These are phyloP conservation scores for Beta corolliflora DNA, from an alignment of 179 eudicot genomes.

Conservation along the genomic window DNA sequence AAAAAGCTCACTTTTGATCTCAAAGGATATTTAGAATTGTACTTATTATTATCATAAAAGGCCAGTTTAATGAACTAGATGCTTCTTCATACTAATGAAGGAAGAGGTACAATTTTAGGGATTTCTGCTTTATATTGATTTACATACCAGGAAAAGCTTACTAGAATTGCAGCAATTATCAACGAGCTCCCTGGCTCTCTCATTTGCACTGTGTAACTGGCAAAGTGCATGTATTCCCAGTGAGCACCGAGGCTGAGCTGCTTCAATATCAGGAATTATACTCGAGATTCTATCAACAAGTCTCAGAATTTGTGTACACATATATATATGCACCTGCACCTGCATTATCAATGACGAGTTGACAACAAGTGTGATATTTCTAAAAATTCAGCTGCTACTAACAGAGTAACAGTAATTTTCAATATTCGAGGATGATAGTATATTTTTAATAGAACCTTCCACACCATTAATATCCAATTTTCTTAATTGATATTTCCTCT, in stretches of 20 bases:
- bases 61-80: background rate
- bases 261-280: constrained; percentile 69
- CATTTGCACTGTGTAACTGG: constrained; percentile 55
- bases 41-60: background rate
- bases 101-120: background rate
- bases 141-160: constrained; percentile 79
- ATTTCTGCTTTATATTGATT: constrained; percentile 5
- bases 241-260: constrained; percentile 69
- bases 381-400: background rate
- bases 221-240: constrained; percentile 71
- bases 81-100: background rate
- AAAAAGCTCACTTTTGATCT: background rate
- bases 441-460: background rate
- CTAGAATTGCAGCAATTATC: constrained; percentile 69
- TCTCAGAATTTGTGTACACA: constrained; percentile 58
- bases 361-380: background rate
- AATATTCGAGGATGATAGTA: background rate
- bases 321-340: constrained; percentile 88
- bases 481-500: no score
- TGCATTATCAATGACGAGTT: constrained; percentile 27
- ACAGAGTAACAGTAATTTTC: background rate
- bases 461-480: background rate
- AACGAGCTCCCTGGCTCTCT: constrained; percentile 56
- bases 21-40: background rate
- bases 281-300: constrained; percentile 49